Evolutionary conservation across 805 yeast genomes (phyloP).

Genomic region (Hermanozyma aechmeae): DNA sequence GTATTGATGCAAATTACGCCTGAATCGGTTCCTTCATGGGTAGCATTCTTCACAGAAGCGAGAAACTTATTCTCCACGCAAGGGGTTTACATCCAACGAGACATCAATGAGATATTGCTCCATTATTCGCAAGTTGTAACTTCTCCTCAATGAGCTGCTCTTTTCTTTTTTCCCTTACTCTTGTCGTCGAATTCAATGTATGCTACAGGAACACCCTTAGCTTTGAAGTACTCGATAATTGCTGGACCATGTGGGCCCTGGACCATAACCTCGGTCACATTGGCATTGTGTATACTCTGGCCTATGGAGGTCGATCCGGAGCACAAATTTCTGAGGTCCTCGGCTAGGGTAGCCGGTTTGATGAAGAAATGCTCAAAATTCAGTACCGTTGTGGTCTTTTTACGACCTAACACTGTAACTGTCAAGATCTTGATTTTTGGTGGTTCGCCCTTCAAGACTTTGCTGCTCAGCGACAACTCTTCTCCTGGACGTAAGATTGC

Average conservation of each 20-base stretch:
- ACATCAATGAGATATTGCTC: too few relatives aligned
- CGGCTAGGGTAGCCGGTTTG: slow-evolving; percentile 56
- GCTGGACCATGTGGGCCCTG: slow-evolving; percentile 82
- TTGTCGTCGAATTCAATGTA: slow-evolving; percentile 65
- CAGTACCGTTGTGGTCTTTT: slow-evolving; percentile 62
- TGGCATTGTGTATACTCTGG: slow-evolving; percentile 46
- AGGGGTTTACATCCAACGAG: too few relatives aligned
- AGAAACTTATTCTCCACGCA: too few relatives aligned
- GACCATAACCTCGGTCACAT: slow-evolving; percentile 61
- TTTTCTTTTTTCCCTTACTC: slow-evolving; percentile 45
- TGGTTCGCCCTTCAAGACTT: slow-evolving; percentile 44
- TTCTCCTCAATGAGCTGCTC: too few relatives aligned
- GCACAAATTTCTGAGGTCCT: slow-evolving; percentile 65
- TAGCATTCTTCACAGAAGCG: too few relatives aligned
- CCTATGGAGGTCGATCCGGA: slow-evolving; percentile 83
- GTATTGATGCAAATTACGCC: too few relatives aligned
- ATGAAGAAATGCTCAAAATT: slow-evolving; percentile 63
- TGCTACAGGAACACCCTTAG: slow-evolving; percentile 52
- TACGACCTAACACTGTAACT: slow-evolving; percentile 75
- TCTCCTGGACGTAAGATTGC: slow-evolving; percentile 41
- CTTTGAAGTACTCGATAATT: slow-evolving; percentile 47
- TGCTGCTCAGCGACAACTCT: slow-evolving; percentile 1
- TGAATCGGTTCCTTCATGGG: too few relatives aligned
- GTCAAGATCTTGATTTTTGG: slow-evolving; percentile 62
- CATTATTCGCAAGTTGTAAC: too few relatives aligned